These are phyloP conservation scores for Kernera saxatilis DNA, from an alignment of 345 rosid species.

Conservation along the genomic window DNA sequence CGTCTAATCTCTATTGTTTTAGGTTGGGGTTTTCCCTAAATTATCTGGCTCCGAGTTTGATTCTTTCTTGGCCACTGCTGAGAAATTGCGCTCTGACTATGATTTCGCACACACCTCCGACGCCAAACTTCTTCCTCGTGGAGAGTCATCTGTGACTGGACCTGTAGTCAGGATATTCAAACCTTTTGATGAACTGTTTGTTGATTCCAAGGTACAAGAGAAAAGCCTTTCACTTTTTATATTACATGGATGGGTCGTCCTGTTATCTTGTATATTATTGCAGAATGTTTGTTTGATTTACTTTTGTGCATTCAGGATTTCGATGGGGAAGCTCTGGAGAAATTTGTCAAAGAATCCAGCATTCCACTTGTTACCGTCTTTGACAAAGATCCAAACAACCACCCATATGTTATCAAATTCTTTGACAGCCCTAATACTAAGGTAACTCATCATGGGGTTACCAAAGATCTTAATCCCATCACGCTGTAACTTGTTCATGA, in stretches of 20 bases:
- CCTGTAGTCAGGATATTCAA: conserved; percentile 84
- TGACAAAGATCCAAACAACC: conserved; percentile 68
- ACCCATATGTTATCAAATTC: conserved; percentile 79
- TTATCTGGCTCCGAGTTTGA: conserved; percentile 82
- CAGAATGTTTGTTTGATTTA: not conserved
- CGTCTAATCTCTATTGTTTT: conserved; percentile 14
- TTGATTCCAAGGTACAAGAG: conserved; percentile 66
- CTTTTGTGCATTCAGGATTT: conserved; percentile 57
- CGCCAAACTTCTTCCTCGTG: conserved; percentile 83
- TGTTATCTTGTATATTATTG: not conserved
- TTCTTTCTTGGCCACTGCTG: conserved; percentile 59
- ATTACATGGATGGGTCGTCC: not conserved
- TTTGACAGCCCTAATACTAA: conserved; percentile 63
- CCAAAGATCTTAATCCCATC: not conserved
- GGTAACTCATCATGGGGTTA: conserved; percentile 36
- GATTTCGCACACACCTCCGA: conserved; percentile 79
- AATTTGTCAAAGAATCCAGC: conserved; percentile 77
- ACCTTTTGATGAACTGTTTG: conserved; percentile 86
- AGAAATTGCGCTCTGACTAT: conserved; percentile 79
- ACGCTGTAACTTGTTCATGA: not conserved
- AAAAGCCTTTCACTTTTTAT: not conserved
- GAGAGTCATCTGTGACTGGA: conserved; percentile 74
- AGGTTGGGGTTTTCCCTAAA: conserved; percentile 91
- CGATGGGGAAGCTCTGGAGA: conserved; percentile 60
- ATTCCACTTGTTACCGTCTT: conserved; percentile 68